Evolutionary conservation across 805 yeast species (phyloP).

Genomic region (Jamesozyma jinghongensis): DNA sequence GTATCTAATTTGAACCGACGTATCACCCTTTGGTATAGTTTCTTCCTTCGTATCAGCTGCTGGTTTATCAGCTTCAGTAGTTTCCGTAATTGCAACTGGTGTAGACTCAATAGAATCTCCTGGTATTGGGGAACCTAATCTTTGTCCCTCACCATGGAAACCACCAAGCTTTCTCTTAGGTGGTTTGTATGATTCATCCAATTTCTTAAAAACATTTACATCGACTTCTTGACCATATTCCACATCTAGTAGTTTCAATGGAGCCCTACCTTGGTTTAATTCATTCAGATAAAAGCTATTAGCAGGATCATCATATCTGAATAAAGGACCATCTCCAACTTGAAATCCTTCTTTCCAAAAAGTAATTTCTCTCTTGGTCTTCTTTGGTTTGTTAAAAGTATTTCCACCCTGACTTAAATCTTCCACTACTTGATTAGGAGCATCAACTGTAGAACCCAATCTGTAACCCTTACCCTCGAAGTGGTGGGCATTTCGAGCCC

Average conservation of each 20-base stretch:
- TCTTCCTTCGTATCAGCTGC: constrained; percentile 14
- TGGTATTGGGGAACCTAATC: constrained; percentile 86
- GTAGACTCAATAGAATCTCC: constrained; percentile 39
- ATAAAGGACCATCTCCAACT: constrained; percentile 83
- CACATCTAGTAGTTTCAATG: constrained; percentile 71
- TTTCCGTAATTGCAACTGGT: constrained; percentile 4
- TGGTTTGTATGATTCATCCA: constrained; percentile 73
- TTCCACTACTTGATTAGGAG: constrained; percentile 30
- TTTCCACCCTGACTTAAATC: constrained; percentile 25
- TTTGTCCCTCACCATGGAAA: constrained; percentile 67
- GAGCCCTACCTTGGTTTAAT: constrained; percentile 85
- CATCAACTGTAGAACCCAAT: constrained; percentile 31
- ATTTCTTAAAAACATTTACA: constrained; percentile 70
- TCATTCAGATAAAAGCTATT: constrained; percentile 71
- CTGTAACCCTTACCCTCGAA: constrained; percentile 36
- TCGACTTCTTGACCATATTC: constrained; percentile 89
- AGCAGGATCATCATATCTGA: constrained; percentile 86
- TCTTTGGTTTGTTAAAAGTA: constrained; percentile 29
- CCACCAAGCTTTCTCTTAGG: constrained; percentile 59
- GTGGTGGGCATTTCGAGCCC: constrained; percentile 19
- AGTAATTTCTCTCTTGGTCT: constrained; percentile 72
- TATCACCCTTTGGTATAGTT: constrained; percentile 44
- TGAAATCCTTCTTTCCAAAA: constrained; percentile 97
- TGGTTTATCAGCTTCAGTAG: neutral
- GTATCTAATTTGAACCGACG: constrained; percentile 71